A percentile compares a stretch with the other conserved stretches of the same genome.
Conservation (phyloP, 1,284 basidiomycete species). For the Sporisorium iseilematis-ciliati region DNA sequence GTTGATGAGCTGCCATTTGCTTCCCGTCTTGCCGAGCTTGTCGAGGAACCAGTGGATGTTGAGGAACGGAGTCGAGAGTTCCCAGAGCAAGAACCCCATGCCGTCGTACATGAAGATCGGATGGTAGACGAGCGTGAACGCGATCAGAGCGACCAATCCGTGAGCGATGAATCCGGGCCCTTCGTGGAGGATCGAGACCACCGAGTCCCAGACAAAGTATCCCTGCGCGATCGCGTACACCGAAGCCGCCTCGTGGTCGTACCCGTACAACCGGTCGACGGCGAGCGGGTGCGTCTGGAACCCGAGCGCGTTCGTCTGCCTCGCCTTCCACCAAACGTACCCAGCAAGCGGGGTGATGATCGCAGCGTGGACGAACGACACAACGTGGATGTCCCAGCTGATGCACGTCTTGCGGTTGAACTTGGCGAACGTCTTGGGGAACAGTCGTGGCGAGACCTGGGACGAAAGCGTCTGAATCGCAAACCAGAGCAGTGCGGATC, state of each 20-base stretch:
- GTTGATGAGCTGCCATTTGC: slow-evolving; percentile 68
- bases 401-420: slow-evolving; percentile 60
- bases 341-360: slow-evolving; percentile 60
- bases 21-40: slow-evolving; percentile 70
- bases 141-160: slow-evolving; percentile 66
- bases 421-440: slow-evolving; percentile 63
- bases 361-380: slow-evolving; percentile 61
- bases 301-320: slow-evolving; percentile 47
- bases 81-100: slow-evolving; percentile 69
- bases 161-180: slow-evolving; percentile 70
- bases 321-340: slow-evolving; percentile 53
- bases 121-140: slow-evolving; percentile 64
- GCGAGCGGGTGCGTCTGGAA: slow-evolving; percentile 40
- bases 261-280: slow-evolving; percentile 64
- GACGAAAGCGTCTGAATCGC: slow-evolving; percentile 65
- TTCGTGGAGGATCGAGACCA: slow-evolving; percentile 67
- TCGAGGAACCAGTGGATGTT: slow-evolving; percentile 71
- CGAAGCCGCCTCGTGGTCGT: slow-evolving; percentile 55
- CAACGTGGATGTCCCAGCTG: slow-evolving; percentile 70
- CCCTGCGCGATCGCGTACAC: slow-evolving; percentile 66
- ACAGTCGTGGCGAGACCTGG: slow-evolving; percentile 60
- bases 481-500: slow-evolving; percentile 63
- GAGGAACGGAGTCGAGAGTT: slow-evolving; percentile 70
- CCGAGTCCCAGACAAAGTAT: slow-evolving; percentile 68
- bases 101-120: slow-evolving; percentile 70